These are phyloP conservation scores for Aspergillus sclerotiicarbonarius DNA, from an alignment of 495 filamentous ascomycete species.

Conservation along the genomic window DNA sequence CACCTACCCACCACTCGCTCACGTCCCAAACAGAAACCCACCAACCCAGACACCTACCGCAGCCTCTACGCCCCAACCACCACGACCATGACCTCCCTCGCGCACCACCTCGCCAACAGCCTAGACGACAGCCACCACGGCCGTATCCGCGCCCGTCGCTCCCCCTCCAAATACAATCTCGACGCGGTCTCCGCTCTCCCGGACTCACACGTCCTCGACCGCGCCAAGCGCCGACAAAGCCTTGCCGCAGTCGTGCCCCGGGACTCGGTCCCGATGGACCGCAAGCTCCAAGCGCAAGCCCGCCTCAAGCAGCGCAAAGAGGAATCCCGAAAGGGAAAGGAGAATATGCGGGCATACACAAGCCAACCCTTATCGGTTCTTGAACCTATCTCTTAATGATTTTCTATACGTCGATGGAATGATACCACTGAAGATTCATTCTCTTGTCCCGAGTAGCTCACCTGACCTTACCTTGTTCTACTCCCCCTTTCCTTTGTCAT, in stretches of 20 bases:
- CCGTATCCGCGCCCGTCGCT: constrained; percentile 20
- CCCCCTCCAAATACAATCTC: constrained; percentile 23
- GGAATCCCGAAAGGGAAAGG: constrained; percentile 38
- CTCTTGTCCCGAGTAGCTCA: too few relatives aligned
- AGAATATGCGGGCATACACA: constrained; percentile 23
- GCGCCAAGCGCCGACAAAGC: constrained; percentile 35
- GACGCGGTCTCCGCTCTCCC: constrained; percentile 19
- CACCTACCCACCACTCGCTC: constrained; percentile 21
- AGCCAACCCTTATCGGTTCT: background rate
- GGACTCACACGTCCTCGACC: constrained; percentile 29
- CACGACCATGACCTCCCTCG: constrained; percentile 21
- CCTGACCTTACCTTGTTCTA: too few relatives aligned
- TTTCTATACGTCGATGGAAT: too few relatives aligned
- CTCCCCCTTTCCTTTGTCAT: background rate
- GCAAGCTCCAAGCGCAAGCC: constrained; percentile 60
- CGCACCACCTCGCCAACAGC: constrained; percentile 15
- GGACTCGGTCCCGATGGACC: constrained; percentile 55
- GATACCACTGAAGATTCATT: too few relatives aligned
- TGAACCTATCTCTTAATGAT: background rate
- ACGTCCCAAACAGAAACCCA: constrained; percentile 19
- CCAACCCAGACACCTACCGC: constrained; percentile 23
- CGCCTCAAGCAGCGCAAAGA: constrained; percentile 57
- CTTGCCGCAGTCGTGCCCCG: constrained; percentile 29
- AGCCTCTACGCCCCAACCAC: constrained; percentile 15
- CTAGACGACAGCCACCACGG: constrained; percentile 21